phyloP scores from a whole-genome alignment of 306 rosid species.

The Cucumis sativus region Cucumber_9930_V3 NC_026660.2:18610501-18611000 shows the following conservation, averaged over 20 bases:
- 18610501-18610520: slow-evolving; percentile 3
- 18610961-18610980: neutral
- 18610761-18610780: neutral
- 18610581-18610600: too few relatives aligned
- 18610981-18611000: slow-evolving; percentile 7
- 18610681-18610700: neutral
- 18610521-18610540: neutral
- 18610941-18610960: slow-evolving; percentile 36
- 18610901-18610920: slow-evolving; percentile 90
- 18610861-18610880: slow-evolving; percentile 97
- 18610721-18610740: neutral
- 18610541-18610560: neutral
- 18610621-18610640: too few relatives aligned
- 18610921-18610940: slow-evolving; percentile 69
- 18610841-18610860: neutral
- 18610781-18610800: neutral
- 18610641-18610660: too few relatives aligned
- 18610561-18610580: too few relatives aligned
- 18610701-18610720: neutral
- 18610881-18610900: slow-evolving; percentile 98
- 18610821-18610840: neutral
- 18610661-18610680: neutral
- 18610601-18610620: too few relatives aligned
- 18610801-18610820: neutral
- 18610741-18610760: neutral